Base-by-base conservation (phyloP, 2,329 filamentous ascomycete genomes). In the Arthrinium puccinioides region DNA sequence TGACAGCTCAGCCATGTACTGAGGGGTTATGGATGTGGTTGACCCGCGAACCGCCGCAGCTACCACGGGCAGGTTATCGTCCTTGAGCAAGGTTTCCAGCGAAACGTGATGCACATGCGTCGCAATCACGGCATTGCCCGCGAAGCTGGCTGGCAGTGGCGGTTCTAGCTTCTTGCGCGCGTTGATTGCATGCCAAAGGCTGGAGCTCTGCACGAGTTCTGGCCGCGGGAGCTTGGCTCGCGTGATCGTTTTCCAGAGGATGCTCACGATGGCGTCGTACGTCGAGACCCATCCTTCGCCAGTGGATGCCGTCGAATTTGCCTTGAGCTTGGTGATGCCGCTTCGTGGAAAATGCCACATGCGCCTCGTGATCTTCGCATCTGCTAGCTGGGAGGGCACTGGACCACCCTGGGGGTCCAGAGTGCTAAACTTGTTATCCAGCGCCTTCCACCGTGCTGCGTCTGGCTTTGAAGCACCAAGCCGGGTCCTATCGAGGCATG, bases 101-200 rank as follows among this genome's bases (percentile, higher is more conserved):
- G 43, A 34, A 14, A 49, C 14, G 10, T 29, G 19, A 9, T 44
- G 36, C 8, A 37, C 44, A 9, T 37, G 46, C 13, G 51, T 40
- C 19, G 48, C 42, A 2, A 43, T 40, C 2, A 51, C 40, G 4
- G 36, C 51, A 21, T 48, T 48, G 29, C 48, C 47, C 15, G 56
- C 44, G 32, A 45, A 52, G 19, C 44, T 41, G 2, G 41, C 43
- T 1, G 50, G 46, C 16, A 56, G 40, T 9, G 51, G 43, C 15
- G 52, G 52, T 19, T 45, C 31, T 27, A 48, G 26, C 21, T 36
- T 26, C 34, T 39, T 41, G 14, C 52, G 44, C 20, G 43, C 42
- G 44, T 56, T 44, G 29, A 56, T 37, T 10, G 49, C 53, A 32
- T 56, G 46, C 13, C 49, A 42, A 15, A 52, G 32, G 15, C 38